Conservation (phyloP, 192 early-diverging fungal genomes). For the Umbelopsis sp. region DNA sequence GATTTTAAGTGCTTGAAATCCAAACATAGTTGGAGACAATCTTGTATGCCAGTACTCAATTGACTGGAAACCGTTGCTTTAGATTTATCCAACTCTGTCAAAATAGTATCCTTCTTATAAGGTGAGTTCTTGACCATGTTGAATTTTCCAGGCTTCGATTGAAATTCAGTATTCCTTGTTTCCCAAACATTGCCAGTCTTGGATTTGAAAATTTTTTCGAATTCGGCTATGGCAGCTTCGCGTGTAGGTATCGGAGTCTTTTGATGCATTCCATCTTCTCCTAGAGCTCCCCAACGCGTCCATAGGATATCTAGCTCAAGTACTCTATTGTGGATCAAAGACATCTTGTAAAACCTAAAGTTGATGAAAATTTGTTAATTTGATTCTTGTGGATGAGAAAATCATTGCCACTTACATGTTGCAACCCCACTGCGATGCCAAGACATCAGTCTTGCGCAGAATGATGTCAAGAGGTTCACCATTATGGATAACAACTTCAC, state of each 20-base stretch:
- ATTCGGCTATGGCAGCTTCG: slow-evolving; percentile 46
- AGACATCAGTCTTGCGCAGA: slow-evolving; percentile 48
- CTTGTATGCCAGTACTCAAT: slow-evolving; percentile 52
- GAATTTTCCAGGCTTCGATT: slow-evolving; percentile 48
- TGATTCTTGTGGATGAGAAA: not conserved
- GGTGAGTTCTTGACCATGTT: slow-evolving; percentile 17
- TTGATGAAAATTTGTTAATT: not conserved
- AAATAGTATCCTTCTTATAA: slow-evolving; percentile 26
- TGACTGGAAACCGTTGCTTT: slow-evolving; percentile 37
- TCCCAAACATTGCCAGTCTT: slow-evolving; percentile 76
- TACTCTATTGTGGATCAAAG: slow-evolving; percentile 51
- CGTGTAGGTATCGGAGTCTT: slow-evolving; percentile 28
- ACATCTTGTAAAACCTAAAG: slow-evolving; percentile 57
- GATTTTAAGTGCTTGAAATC: slow-evolving; percentile 60
- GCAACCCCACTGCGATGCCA: slow-evolving; percentile 28
- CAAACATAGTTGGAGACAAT: slow-evolving; percentile 71
- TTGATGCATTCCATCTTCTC: slow-evolving; percentile 57
- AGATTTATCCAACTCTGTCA: slow-evolving; percentile 26
- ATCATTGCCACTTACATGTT: slow-evolving; percentile 37
- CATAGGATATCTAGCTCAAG: slow-evolving; percentile 54
- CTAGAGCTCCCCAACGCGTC: slow-evolving; percentile 78
- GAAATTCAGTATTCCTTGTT: slow-evolving; percentile 53
- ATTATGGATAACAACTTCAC: slow-evolving; percentile 28
- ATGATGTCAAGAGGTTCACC: slow-evolving; percentile 45
- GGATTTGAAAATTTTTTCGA: slow-evolving; percentile 62